Conservation (phyloP, 805 yeast species). For the Yamadazyma sp. region DNA sequence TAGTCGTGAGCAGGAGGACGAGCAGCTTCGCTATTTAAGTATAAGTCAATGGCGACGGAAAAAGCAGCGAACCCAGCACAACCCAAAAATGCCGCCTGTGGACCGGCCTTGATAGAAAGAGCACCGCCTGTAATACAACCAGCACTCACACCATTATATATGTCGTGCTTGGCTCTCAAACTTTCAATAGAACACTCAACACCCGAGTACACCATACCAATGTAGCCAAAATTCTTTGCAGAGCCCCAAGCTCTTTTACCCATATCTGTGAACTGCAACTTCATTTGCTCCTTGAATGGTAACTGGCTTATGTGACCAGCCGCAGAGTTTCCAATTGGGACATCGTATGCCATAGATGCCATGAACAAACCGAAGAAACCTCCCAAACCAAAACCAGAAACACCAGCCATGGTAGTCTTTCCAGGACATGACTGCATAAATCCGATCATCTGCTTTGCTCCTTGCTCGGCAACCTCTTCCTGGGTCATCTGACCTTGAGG, state of each 20-base stretch:
- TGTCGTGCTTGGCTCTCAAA: slow-evolving; percentile 83
- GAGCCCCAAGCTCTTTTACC: slow-evolving; percentile 81
- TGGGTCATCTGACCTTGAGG: slow-evolving; percentile 63
- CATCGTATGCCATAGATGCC: slow-evolving; percentile 83
- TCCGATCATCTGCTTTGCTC: slow-evolving; percentile 78
- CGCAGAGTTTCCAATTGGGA: slow-evolving; percentile 61
- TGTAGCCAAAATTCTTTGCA: slow-evolving; percentile 92
- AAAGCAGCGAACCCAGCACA: slow-evolving; percentile 98
- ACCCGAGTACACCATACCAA: slow-evolving; percentile 88
- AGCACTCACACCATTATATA: slow-evolving; percentile 87
- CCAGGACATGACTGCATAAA: slow-evolving; percentile 95
- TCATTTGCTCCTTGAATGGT: slow-evolving; percentile 92
- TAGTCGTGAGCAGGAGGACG: slow-evolving; percentile 88
- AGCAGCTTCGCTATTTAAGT: slow-evolving; percentile 79
- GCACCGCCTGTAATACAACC: slow-evolving; percentile 98
- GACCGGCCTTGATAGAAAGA: slow-evolving; percentile 87
- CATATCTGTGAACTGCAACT: slow-evolving; percentile 88
- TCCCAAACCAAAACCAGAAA: slow-evolving; percentile 89
- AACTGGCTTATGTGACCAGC: slow-evolving; percentile 69
- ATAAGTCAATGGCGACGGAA: slow-evolving; percentile 83
- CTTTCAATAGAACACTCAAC: slow-evolving; percentile 90
- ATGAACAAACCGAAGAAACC: slow-evolving; percentile 94
- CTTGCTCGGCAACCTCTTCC: slow-evolving; percentile 90
- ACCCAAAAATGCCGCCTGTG: slow-evolving; percentile 86
- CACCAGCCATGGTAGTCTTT: slow-evolving; percentile 87